Evolutionary conservation across 2,329 filamentous ascomycete genomes (phyloP), one percentile per base, ranked within the genome.

Genomic region (Trichoderma arundinaceum): DNA sequence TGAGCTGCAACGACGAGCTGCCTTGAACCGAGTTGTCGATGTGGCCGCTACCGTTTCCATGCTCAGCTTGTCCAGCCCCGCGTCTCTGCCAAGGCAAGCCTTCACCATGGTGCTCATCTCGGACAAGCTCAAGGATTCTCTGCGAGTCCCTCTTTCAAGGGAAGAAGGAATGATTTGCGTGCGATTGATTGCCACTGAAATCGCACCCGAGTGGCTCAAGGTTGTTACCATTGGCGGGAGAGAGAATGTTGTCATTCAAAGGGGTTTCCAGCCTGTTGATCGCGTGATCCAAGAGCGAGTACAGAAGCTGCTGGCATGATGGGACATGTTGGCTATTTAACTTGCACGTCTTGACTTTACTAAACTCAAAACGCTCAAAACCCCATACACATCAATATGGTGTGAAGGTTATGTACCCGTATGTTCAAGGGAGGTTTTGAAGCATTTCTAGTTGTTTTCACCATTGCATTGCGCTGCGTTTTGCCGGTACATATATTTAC

Each of bases 21-120:
- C 90, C 0, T 80, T 92, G 28, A 86, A 90, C 71, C 85, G 90
- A 9, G 85, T 88, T 0, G 81, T 84, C n/a, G 90, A 92, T 71
- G 84, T 93, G 9, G 84, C 87, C 1, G 84, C 87, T 6, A 86
- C 91, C 6, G 78, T 94, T 39, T 84, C 83, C n/a, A 86, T 91
- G 81, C 81, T 92, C 68, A 84, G 83, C 73, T 81, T 85, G 49
- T 81, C 81, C n/a, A 83, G 77, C 43, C 77, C 79, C 7, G 71
- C 75, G 51, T 79, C 78, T 35, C 82, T 86, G 72, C 84, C 81
- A 4, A 81, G 87, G 9, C 80, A 90, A 68, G 86, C 89, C 1
- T 92, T 91, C 72, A 85, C 85, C 28, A 85, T 92, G 81, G 78
- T 83, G 33, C 82, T 82, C 12, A 78, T 92, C 62, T 78, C 89